Percentiles rank a stretch among this genome's conserved stretches.
These are phyloP conservation scores for Trichophyton rubrum DNA, from an alignment of 2,329 filamentous ascomycete species.

Conservation along the genomic window DNA sequence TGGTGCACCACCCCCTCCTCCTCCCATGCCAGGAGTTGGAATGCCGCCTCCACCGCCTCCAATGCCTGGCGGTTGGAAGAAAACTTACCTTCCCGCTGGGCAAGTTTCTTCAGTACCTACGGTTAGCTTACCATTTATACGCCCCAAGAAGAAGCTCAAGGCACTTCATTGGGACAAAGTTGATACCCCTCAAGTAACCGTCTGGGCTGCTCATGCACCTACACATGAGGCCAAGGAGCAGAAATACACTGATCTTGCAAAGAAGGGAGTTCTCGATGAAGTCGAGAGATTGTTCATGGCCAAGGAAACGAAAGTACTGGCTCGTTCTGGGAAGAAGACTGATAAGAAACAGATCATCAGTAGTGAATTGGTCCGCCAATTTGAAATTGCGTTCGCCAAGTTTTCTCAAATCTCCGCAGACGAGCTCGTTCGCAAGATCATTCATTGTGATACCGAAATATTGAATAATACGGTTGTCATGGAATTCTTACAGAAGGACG, in stretches of 20 bases:
- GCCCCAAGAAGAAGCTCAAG: conserved; percentile 99
- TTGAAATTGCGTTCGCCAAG: conserved; percentile 87
- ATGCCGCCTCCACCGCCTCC: conserved; percentile 34
- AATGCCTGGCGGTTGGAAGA: conserved; percentile 39
- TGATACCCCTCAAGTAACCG: conserved; percentile 76
- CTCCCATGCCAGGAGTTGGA: conserved; percentile 25
- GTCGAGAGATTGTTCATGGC: conserved; percentile 96
- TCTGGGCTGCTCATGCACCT: conserved; percentile 79
- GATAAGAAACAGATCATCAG: conserved; percentile 98
- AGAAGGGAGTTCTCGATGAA: conserved; percentile 91
- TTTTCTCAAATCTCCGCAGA: conserved; percentile 77
- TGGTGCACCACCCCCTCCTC: conserved; percentile 31
- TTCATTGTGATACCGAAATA: conserved; percentile 84
- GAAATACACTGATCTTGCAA: conserved; percentile 85
- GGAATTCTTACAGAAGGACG: conserved; percentile 90
- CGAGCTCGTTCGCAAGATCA: conserved; percentile 80
- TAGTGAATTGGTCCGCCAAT: conserved; percentile 74
- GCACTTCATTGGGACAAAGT: conserved; percentile 99
- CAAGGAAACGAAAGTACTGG: conserved; percentile 83
- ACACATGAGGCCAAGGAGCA: conserved; percentile 85
- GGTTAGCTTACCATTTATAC: conserved; percentile 62
- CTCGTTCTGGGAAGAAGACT: conserved; percentile 57
- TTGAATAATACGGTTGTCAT: conserved; percentile 84
- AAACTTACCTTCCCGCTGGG: conserved; percentile 61
- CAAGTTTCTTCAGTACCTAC: conserved; percentile 44